Conservation (phyloP, 2,329 filamentous ascomycete species). For the Paracamarosporium sp. region DNA sequence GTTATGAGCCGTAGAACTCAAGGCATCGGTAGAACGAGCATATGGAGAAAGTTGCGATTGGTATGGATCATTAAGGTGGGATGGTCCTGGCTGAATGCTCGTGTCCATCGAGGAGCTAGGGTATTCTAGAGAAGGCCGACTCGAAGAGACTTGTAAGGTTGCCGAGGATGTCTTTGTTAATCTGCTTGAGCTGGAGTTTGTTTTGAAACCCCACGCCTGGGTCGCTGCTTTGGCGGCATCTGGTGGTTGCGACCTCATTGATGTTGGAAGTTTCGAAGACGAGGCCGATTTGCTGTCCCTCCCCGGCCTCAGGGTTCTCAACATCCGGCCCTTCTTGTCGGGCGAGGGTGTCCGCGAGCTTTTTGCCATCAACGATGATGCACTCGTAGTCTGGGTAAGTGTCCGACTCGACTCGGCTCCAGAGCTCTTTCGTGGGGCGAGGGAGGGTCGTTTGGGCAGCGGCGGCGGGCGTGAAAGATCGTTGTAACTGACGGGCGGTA, state of each 20-base stretch:
- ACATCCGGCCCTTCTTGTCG: constrained; percentile 65
- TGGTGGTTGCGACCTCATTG: constrained; percentile 55
- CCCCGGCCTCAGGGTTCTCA: constrained; percentile 60
- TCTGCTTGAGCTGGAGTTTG: constrained; percentile 22
- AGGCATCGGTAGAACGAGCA: constrained; percentile 28
- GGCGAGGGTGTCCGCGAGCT: constrained; percentile 66
- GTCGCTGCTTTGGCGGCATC: constrained; percentile 69
- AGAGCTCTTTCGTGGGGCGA: constrained; percentile 56
- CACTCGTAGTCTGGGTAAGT: constrained; percentile 28
- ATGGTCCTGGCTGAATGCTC: constrained; percentile 14
- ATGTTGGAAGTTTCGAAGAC: constrained; percentile 51
- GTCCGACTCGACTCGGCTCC: constrained; percentile 30
- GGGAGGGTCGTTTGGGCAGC: constrained; percentile 63
- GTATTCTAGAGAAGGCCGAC: constrained; percentile 38
- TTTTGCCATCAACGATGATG: constrained; percentile 47
- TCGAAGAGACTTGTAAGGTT: constrained; percentile 25
- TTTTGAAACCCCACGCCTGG: constrained; percentile 62
- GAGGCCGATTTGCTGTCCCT: constrained; percentile 55
- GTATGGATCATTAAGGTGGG: constrained; percentile 10
- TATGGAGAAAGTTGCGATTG: constrained; percentile 30
- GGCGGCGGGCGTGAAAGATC: constrained; percentile 75
- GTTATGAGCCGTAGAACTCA: constrained; percentile 20
- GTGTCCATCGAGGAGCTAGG: constrained; percentile 18
- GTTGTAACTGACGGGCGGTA: constrained; percentile 79
- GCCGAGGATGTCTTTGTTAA: constrained; percentile 13